Percentiles rank a stretch among this genome's conserved stretches.
Evolutionary conservation across 192 early-diverging fungal species (phyloP).

Genomic region (Coemansia sp.): DNA sequence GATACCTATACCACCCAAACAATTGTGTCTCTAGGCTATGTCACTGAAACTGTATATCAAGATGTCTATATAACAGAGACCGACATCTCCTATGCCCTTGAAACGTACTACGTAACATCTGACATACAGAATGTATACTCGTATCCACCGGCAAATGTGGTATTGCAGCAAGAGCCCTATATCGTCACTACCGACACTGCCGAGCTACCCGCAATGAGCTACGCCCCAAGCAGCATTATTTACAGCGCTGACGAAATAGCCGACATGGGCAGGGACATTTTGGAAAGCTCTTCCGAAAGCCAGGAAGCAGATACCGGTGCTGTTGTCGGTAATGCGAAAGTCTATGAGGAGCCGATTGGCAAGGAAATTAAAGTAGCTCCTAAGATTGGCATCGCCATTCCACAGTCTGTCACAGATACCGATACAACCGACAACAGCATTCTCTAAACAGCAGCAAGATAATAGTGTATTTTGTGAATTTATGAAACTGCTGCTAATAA

Average conservation of each 20-base stretch:
- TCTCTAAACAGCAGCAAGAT: not conserved
- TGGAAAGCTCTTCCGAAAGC: not conserved
- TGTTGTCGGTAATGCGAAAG: not conserved
- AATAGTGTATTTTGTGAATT: not conserved
- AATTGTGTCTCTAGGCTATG: constrained; percentile 4
- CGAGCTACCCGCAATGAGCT: not conserved
- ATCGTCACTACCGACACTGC: not conserved
- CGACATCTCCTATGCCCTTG: not conserved
- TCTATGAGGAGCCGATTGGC: not conserved
- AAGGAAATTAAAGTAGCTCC: not conserved
- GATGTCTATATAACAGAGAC: constrained; percentile 1
- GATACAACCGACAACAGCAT: not conserved
- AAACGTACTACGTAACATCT: not conserved
- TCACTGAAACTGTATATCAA: not conserved
- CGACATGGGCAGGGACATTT: not conserved
- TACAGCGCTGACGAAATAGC: not conserved
- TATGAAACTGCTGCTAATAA: no score
- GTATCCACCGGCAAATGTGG: constrained; percentile 5
- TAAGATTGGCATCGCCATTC: not conserved
- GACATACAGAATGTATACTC: not conserved
- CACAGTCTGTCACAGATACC: not conserved
- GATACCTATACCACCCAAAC: not conserved
- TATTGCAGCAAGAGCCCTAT: not conserved
- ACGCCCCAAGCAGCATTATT: not conserved
- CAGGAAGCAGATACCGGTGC: not conserved